Conservation (phyloP, 345 rosid species). For the Stellera chamaejasme region DNA sequence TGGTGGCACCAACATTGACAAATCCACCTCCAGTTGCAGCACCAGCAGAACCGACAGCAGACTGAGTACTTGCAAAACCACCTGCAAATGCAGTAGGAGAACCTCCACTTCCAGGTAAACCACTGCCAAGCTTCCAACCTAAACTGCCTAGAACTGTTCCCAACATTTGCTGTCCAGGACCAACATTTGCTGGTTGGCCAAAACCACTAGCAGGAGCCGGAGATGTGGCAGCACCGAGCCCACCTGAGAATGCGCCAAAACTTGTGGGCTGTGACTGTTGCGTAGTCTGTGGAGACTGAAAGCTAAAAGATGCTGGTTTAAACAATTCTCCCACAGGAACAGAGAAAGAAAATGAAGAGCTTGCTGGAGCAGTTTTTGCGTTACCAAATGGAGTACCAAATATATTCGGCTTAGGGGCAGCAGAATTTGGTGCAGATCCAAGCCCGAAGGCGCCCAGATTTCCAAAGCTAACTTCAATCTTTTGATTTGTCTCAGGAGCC, state of each 20-base stretch:
- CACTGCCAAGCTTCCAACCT: conserved; percentile 84
- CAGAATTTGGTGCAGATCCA: conserved; percentile 44
- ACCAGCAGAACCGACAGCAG: conserved; percentile 52
- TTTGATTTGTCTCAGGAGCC: conserved; percentile 58
- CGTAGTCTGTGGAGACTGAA: conserved; percentile 49
- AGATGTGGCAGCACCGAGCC: conserved; percentile 38
- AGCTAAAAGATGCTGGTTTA: conserved; percentile 83
- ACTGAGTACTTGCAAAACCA: conserved; percentile 37
- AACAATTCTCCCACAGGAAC: conserved; percentile 79
- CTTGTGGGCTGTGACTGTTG: conserved; percentile 49
- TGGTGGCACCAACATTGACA: conserved; percentile 22
- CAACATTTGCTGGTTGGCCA: conserved; percentile 77
- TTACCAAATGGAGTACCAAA: conserved; percentile 69
- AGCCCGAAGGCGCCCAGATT: conserved; percentile 64
- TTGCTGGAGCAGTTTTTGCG: conserved; percentile 31
- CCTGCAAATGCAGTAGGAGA: conserved; percentile 44
- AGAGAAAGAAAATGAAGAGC: conserved; percentile 46
- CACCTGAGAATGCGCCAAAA: conserved; percentile 46
- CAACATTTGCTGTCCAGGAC: conserved; percentile 78
- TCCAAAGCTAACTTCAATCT: conserved; percentile 58
- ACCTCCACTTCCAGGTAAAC: conserved; percentile 52
- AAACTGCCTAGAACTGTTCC: conserved; percentile 94
- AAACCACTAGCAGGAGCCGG: conserved; percentile 55
- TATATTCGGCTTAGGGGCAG: conserved; percentile 53
- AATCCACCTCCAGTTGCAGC: conserved; percentile 40